Evolutionary conservation across 371 early-diverging fungal species (phyloP), one percentile per base, ranked within the genome.

Genomic region (Mucor piriformis): DNA sequence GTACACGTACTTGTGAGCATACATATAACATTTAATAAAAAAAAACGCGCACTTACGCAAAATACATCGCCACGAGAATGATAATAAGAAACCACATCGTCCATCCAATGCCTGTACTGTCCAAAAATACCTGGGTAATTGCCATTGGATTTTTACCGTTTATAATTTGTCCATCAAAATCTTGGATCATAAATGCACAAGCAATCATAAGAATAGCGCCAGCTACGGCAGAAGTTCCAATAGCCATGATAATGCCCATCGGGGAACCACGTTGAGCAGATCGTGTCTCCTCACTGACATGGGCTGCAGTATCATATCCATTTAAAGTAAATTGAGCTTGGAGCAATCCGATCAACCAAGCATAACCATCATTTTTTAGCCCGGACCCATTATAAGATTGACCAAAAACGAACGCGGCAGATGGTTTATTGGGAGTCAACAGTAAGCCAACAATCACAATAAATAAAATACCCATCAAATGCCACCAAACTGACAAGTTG

Each of bases 221-320:
- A 29, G 82, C 73, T 29, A 82, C 35, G 32, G 84, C 76, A 0
- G 81, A 77, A 6, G 74, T 71, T 27, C 70, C 73, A 58, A 70
- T 66, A 6, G 67, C 71, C 57, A 60, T 63, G 49, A 83, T 69
- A 55, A 88, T 85, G 7, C 79, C 81, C 50, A 74, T 65, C 11
- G 88, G 86, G 0, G 82, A 85, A 6, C 78, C 70, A 34, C 72
- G 73, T 64, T 76, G 81, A 24, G 77, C 82, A 59, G 75, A 73
- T 48, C 70, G 70, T 20, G 86, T 86, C 61, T 88, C 88, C 65
- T 89, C 88, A 24, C 84, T 77, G 72, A 89, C 83, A 61, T 89
- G 88, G 10, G 88, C 88, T 12, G 86, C 82, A 3, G 84, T 74
- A 58, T 89, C 89, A 66, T 87, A 89, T 8, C 88, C 82, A 48